Evolutionary conservation across 2,329 filamentous ascomycete species (phyloP), one percentile per base, ranked within the genome.

Genomic region (Lithohypha guttulata): DNA sequence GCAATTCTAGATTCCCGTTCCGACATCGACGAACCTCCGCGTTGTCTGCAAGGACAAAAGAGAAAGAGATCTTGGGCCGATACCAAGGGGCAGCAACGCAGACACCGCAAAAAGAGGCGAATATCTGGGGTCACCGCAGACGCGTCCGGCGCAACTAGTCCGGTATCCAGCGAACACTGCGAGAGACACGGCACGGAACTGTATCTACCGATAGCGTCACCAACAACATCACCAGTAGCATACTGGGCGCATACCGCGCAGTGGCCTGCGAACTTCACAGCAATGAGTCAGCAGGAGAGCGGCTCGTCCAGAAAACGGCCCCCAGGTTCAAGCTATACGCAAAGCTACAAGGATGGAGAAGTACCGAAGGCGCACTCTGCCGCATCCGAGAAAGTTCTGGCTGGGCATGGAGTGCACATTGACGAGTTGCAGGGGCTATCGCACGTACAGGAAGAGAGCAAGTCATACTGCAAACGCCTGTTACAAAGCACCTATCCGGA

Each of bases 311-410:
- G 18, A 22, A 35, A 35, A 35, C 33, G 33, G 3, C 20, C 20
- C 14, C n/a, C 33, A 35, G 26, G 33, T 17, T 35, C 33, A 25
- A 35, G 33, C 33, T 35, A 35, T 17, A 26, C 33, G 20, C 11
- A 26, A 15, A 35, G 33, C 13, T 35, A 22, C 20, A 25, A 35
- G 18, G 33, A 19, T 35, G 33, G 33, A 6, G 20, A 35, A 4
- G 33, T 35, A 17, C 33, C 20, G 4, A 35, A 26, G 33, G 33
- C 33, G 7, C 22, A 25, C 22, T 25, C 33, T 25, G 33, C 33
- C n/a, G 33, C 33, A 7, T 15, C 25, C n/a, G 19, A 35, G 33
- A 35, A 17, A 4, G 10, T 9, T 35, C 11, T 35, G 6, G 20
- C 33, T 35, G 20, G 26, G 10, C 20, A 35, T 8, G 20, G 20